phyloP scores from a whole-genome alignment of 495 filamentous ascomycete species.

The Entonaema liquescens region DNA sequence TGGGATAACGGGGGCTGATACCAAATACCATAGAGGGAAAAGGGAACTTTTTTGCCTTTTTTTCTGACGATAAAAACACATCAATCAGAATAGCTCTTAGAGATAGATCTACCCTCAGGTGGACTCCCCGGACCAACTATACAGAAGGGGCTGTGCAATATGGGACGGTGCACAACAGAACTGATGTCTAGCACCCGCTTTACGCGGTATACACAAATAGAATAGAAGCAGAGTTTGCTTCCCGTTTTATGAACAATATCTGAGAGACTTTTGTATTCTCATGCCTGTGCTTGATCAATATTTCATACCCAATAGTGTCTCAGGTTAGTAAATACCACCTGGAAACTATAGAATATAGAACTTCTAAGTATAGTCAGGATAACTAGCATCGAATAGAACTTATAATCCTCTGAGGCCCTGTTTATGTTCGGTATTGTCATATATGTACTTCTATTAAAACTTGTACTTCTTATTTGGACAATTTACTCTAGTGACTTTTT shows the following conservation, averaged over 20 bases:
- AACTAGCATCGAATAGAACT: no score
- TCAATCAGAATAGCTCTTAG: constrained; percentile 20
- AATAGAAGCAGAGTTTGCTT: constrained; percentile 16
- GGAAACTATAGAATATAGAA: no score
- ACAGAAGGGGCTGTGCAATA: not conserved
- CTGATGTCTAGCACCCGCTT: constrained; percentile 13
- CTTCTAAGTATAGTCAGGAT: no score
- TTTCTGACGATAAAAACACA: constrained; percentile 12
- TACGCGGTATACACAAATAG: constrained; percentile 3
- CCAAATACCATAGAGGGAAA: constrained; percentile 27
- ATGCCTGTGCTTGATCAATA: no score
- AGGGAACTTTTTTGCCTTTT: constrained; percentile 1
- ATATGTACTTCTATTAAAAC: no score
- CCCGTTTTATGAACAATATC: not conserved
- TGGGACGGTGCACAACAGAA: constrained; percentile 1
- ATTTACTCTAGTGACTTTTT: no score
- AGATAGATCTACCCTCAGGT: constrained; percentile 29
- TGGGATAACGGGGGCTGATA: constrained; percentile 29
- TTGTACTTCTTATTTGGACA: no score
- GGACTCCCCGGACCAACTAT: not conserved
- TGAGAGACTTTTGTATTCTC: not conserved
- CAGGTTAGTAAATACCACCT: no score
- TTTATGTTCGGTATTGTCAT: no score
- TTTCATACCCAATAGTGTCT: no score
- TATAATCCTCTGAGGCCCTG: no score